Percentiles rank a stretch among this genome's conserved stretches.
phyloP scores from a whole-genome alignment of 306 rosid species.

The Vigna mungo region DNA sequence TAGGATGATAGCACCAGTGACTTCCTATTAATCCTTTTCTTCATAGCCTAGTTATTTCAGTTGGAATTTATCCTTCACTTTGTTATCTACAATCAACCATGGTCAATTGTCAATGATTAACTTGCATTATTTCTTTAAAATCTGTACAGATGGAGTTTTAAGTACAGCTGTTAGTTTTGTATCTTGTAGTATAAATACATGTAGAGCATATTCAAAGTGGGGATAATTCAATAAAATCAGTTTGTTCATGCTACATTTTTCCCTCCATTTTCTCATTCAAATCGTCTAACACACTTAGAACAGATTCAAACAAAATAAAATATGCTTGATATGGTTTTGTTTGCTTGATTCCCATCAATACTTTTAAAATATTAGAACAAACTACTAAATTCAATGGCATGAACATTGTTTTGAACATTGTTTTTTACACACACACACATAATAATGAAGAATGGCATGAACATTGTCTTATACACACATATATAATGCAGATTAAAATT shows the following conservation, averaged over 20 bases:
- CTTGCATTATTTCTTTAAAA: no score
- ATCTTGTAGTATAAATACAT: no score
- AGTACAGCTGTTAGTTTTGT: no score
- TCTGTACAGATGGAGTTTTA: no score
- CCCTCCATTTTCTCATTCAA: no score
- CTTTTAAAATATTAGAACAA: background rate
- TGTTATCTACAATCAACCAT: no score
- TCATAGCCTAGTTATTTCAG: background rate
- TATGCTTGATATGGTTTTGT: constrained; percentile 8
- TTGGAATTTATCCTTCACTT: constrained; percentile 1
- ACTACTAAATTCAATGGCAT: background rate
- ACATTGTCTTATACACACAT: background rate
- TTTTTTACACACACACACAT: background rate
- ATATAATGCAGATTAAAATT: background rate
- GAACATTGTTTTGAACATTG: background rate
- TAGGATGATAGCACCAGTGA: constrained; percentile 3
- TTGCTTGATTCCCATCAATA: constrained; percentile 16
- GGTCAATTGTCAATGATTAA: no score
- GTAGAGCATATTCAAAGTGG: no score
- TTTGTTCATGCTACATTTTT: no score
- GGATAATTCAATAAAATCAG: no score
- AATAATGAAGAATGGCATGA: background rate
- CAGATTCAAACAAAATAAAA: background rate
- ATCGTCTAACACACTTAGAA: background rate
- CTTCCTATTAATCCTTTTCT: constrained; percentile 2